Conservation (phyloP, 331 rosid species). For the Acacia concinna region DNA sequence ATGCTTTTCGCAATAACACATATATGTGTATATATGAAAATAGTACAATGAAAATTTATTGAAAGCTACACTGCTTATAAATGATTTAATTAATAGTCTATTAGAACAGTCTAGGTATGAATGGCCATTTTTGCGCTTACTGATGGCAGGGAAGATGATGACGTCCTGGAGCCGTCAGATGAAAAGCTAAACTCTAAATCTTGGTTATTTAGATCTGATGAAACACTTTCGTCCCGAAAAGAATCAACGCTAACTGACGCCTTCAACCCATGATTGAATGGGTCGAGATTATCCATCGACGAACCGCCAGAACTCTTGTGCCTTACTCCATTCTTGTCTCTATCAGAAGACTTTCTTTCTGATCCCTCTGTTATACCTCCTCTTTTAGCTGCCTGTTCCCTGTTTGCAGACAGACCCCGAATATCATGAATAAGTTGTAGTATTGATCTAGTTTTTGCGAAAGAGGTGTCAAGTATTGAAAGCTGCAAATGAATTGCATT, state of each 20-base stretch:
- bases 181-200: slow-evolving; percentile 30
- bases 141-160: slow-evolving; percentile 38
- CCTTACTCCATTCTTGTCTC: slow-evolving; percentile 18
- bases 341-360: slow-evolving; percentile 35
- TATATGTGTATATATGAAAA: too few species aligned
- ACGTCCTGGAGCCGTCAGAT: slow-evolving; percentile 23
- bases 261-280: slow-evolving; percentile 39
- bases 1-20: background rate
- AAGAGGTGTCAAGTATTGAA: background rate
- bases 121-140: slow-evolving; percentile 46
- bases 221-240: slow-evolving; percentile 46
- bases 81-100: background rate
- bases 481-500: slow-evolving; percentile 19
- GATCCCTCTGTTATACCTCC: slow-evolving; percentile 31
- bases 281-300: slow-evolving; percentile 47
- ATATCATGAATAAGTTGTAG: slow-evolving; percentile 1
- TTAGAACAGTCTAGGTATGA: background rate
- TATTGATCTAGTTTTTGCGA: background rate
- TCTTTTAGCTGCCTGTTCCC: slow-evolving; percentile 39
- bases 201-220: slow-evolving; percentile 37
- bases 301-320: slow-evolving; percentile 41
- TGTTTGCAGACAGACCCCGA: slow-evolving; percentile 35
- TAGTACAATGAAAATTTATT: too few species aligned
- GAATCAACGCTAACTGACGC: slow-evolving; percentile 40
- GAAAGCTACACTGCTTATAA: background rate